phyloP scores from a whole-genome alignment of 75 land plant species.

The Pseudotsuga menziesii region DNA sequence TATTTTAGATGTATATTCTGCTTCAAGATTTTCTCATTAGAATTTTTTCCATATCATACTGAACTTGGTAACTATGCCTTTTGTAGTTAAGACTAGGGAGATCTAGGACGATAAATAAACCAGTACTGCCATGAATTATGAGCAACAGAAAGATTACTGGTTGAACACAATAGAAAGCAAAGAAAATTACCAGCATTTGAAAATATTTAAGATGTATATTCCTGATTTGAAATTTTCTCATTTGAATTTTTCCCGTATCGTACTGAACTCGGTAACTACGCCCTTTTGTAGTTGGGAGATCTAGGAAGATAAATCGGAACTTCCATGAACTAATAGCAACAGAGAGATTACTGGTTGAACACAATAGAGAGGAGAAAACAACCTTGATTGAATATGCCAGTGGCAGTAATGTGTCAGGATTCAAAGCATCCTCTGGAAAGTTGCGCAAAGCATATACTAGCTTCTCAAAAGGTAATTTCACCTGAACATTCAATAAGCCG shows the following conservation, averaged over 20 bases:
- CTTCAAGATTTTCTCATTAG: too few relatives aligned
- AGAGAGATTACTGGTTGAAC: neutral
- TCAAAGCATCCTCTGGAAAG: constrained; percentile 94
- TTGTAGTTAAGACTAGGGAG: neutral
- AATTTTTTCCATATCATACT: too few relatives aligned
- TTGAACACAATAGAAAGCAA: neutral
- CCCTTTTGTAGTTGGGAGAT: neutral
- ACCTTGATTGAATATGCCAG: constrained; percentile 97
- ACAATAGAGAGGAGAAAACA: constrained; percentile 2
- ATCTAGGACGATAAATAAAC: neutral
- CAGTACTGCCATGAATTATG: neutral
- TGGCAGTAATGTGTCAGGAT: constrained; percentile 82
- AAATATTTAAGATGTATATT: too few relatives aligned
- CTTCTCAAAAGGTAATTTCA: constrained; percentile 94
- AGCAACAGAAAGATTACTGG: neutral
- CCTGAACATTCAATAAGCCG: constrained; percentile 29
- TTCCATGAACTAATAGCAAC: neutral
- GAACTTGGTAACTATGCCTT: too few relatives aligned
- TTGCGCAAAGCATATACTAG: constrained; percentile 87
- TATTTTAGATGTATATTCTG: too few relatives aligned
- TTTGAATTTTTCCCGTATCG: too few relatives aligned
- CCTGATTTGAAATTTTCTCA: too few relatives aligned
- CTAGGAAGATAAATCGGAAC: neutral
- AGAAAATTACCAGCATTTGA: neutral
- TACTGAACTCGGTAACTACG: too few relatives aligned